Base-by-base conservation (phyloP, 2,329 filamentous ascomycete genomes). In the Endoconidiophora laricicola region DNA sequence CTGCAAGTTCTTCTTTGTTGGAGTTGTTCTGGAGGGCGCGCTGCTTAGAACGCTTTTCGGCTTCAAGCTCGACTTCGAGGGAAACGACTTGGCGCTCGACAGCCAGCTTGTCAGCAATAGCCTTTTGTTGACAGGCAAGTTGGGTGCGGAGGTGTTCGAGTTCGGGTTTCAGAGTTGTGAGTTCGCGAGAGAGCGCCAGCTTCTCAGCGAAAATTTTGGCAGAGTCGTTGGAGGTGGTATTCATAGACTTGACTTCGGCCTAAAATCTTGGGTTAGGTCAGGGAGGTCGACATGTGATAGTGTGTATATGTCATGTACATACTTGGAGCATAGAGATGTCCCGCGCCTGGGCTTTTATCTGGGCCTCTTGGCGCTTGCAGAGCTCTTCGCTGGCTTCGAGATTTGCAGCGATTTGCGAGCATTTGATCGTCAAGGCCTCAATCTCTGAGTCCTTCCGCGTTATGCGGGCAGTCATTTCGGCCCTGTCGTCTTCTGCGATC, bases 1-100 rank as follows among this genome's bases (percentile, higher is more conserved):
- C 61, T 60, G 72, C 60, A 61, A 66, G 55, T 44, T 66, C 68
- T 56, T 64, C 61, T 56, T 73, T 57, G 33, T 12, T 61, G 56
- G 18, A 57, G 58, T 39, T 58, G 60, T 22, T 60, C 56, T 44
- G 40, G 33, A 61, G 57, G n/a, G 59, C 56, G 12, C 60, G 59
- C 24, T 62, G 57, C 26, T 60, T 62, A 2, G 62, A 61, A 50
- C 61, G 60, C 53, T 65, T 90, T 61, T 91, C 85, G 56, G 83
- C 85, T 56, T 88, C 85, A 2, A 94, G 71, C 57, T 94, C 83
- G 41, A 86, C 79, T 62, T 94, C 83, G 2, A 88, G 64, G 1
- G 81, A 78, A 59, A 74, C 81, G 24, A 94, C 63, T 63, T 91
- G 84, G 44, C 83, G 79, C 60, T 91, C 81, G 12, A 95, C 66